Percentiles rank a stretch among this genome's conserved stretches.
Evolutionary conservation across 2,329 filamentous ascomycete genomes (phyloP).

Genomic region (Colletotrichum lentis): DNA sequence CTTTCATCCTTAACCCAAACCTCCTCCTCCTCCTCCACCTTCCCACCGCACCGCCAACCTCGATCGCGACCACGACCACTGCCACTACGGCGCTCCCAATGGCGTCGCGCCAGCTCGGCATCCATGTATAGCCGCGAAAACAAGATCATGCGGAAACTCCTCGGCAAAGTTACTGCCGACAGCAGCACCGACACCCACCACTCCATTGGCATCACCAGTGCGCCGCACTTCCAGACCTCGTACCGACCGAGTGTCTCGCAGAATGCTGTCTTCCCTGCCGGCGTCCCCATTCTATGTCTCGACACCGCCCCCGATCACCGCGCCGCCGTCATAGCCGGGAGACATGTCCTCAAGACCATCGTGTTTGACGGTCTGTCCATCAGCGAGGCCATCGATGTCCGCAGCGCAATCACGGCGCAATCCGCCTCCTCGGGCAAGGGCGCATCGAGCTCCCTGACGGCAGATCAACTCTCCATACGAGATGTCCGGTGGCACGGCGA

Average conservation of each 20-base stretch:
- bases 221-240: slow-evolving; percentile 50
- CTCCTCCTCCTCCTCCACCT: not conserved
- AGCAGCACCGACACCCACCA: slow-evolving; percentile 55
- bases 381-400: slow-evolving; percentile 66
- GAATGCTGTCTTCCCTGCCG: slow-evolving; percentile 61
- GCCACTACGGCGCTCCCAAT: slow-evolving; percentile 41
- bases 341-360: slow-evolving; percentile 69
- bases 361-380: slow-evolving; percentile 63
- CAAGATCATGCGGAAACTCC: slow-evolving; percentile 68
- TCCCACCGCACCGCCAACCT: not conserved
- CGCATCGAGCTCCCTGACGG: slow-evolving; percentile 46
- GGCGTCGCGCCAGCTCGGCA: slow-evolving; percentile 45
- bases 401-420: slow-evolving; percentile 63
- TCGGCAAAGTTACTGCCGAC: slow-evolving; percentile 62
- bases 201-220: slow-evolving; percentile 56
- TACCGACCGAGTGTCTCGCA: slow-evolving; percentile 65
- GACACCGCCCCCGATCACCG: slow-evolving; percentile 66
- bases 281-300: slow-evolving; percentile 64
- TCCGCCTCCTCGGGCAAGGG: slow-evolving; percentile 54
- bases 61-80: slow-evolving; percentile 2
- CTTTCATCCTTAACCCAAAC: not conserved
- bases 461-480: slow-evolving; percentile 70
- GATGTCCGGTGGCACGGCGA: slow-evolving; percentile 67
- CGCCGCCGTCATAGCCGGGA: slow-evolving; percentile 65
- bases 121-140: slow-evolving; percentile 63